phyloP scores from a whole-genome alignment of 1,284 basidiomycete genomes.

The Ganoderma boninense region DNA sequence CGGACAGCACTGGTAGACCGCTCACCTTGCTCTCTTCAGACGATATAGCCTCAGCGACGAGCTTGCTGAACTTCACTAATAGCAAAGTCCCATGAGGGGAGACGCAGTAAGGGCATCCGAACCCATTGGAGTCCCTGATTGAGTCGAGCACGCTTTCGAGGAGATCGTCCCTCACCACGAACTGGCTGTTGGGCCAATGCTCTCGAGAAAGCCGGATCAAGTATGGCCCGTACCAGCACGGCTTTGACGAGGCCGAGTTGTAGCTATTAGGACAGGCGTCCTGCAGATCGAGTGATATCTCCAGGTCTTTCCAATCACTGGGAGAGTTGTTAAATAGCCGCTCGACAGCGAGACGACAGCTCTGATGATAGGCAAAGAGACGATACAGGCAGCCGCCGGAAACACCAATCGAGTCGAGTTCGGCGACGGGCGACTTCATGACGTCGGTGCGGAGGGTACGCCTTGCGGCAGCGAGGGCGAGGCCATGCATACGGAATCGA shows the following conservation, averaged over 20 bases:
- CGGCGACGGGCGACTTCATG: background rate
- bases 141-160: constrained; percentile 10
- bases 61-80: constrained; percentile 15
- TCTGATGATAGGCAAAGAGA: constrained; percentile 28
- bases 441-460: constrained; percentile 13
- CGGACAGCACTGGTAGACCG: background rate
- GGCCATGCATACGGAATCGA: constrained; percentile 14
- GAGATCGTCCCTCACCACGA: background rate
- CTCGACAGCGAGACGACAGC: constrained; percentile 16
- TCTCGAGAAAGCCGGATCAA: constrained; percentile 7
- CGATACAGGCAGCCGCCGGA: constrained; percentile 27
- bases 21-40: constrained; percentile 18
- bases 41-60: constrained; percentile 15
- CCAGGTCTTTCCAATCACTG: constrained; percentile 13
- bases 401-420: constrained; percentile 19
- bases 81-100: constrained; percentile 12
- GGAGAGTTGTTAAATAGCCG: constrained; percentile 7
- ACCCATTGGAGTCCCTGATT: constrained; percentile 3
- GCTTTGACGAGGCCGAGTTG: background rate
- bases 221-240: constrained; percentile 22
- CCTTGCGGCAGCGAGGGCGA: constrained; percentile 18
- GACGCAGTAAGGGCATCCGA: constrained; percentile 5
- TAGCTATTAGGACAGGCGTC: constrained; percentile 1
- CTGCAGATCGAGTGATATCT: constrained; percentile 10
- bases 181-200: constrained; percentile 15